phyloP scores from a whole-genome alignment of 306 rosid genomes.

The Glycine tomentella region DNA sequence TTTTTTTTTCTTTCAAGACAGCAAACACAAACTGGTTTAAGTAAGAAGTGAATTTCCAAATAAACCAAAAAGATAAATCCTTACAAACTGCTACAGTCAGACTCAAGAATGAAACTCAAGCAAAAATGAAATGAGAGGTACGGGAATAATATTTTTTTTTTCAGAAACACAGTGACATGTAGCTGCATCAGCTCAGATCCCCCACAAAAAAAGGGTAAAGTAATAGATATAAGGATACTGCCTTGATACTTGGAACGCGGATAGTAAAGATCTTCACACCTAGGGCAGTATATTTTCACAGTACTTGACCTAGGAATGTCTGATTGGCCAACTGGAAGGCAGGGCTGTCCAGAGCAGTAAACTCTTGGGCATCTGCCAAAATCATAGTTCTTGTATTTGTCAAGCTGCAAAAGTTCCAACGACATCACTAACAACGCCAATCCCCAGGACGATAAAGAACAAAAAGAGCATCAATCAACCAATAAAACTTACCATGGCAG shows the following conservation, averaged over 20 bases:
- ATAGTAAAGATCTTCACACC: slow-evolving; percentile 96
- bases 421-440: slow-evolving; percentile 21
- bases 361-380: slow-evolving; percentile 99
- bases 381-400: slow-evolving; percentile 94
- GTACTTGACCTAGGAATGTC: slow-evolving; percentile 98
- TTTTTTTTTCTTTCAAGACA: background rate
- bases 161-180: background rate
- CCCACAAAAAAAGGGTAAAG: background rate
- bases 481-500: slow-evolving; percentile 79
- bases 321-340: slow-evolving; percentile 99
- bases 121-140: slow-evolving; percentile 19
- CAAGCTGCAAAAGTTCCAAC: slow-evolving; percentile 65
- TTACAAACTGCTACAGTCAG: slow-evolving; percentile 21
- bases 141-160: background rate
- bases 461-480: background rate
- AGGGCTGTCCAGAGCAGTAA: slow-evolving; percentile 98
- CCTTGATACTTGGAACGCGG: slow-evolving; percentile 99
- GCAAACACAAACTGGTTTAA: too few relatives aligned
- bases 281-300: slow-evolving; percentile 96
- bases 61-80: background rate
- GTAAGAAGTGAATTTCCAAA: slow-evolving; percentile 12
- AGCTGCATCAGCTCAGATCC: background rate
- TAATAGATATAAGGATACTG: slow-evolving; percentile 82
- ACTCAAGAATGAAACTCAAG: slow-evolving; percentile 18
- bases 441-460: slow-evolving; percentile 8